A percentile compares a stretch with the other conserved stretches of the same genome.
These are phyloP conservation scores for Vitis hybrid DNA, from an alignment of 177 flowering plant species.

Conservation along the genomic window DNA sequence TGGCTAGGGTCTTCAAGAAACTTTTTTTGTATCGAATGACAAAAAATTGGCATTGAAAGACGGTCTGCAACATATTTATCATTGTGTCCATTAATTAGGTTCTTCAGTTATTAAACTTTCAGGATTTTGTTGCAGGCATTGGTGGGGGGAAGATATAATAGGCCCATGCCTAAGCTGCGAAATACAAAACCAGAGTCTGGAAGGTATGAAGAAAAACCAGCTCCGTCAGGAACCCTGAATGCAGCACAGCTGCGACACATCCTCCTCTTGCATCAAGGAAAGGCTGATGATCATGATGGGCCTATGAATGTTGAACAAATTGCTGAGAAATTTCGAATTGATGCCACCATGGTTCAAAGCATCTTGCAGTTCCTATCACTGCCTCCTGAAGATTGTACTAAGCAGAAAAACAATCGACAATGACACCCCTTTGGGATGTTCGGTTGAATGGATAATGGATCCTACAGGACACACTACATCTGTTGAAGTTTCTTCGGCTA, in stretches of 20 bases:
- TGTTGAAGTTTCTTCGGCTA: neutral
- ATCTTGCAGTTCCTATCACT: conserved; percentile 57
- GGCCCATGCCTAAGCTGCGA: conserved; percentile 88
- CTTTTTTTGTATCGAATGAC: no score
- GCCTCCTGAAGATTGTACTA: conserved; percentile 58
- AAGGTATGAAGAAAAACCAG: conserved; percentile 54
- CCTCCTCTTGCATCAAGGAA: conserved; percentile 69
- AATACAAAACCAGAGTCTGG: conserved; percentile 57
- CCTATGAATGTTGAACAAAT: conserved; percentile 70
- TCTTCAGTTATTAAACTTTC: neutral
- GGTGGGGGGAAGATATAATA: conserved; percentile 59
- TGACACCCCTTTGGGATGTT: neutral
- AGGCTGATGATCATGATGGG: conserved; percentile 69
- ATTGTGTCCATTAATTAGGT: neutral
- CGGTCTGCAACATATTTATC: no score
- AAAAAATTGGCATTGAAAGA: no score
- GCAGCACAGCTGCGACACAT: conserved; percentile 73
- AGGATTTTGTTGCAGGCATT: conserved; percentile 46
- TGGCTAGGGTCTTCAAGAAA: no score
- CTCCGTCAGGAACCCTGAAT: conserved; percentile 70
- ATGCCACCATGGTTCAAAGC: conserved; percentile 49
- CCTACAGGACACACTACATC: neutral
- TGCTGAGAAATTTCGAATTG: conserved; percentile 62
- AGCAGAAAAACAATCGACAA: conserved; percentile 27
- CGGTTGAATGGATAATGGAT: neutral